A percentile compares a stretch with the other conserved stretches of the same genome.
Conservation (phyloP, 495 filamentous ascomycete genomes). For the Umbilicaria muhlenbergii region DNA sequence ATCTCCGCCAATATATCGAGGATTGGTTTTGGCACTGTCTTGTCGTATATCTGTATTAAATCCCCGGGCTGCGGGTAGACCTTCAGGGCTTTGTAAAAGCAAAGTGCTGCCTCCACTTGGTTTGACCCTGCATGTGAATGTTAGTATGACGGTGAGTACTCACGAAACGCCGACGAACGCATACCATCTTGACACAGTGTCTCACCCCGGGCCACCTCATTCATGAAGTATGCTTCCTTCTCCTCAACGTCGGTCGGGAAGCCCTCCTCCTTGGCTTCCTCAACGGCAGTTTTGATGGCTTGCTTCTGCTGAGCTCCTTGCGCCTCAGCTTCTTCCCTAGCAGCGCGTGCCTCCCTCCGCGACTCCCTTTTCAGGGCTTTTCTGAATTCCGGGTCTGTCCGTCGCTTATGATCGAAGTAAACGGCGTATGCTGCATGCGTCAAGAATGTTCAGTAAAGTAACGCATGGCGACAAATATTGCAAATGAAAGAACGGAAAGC, state of each 20-base stretch:
- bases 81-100: slow-evolving; percentile 96
- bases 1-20: slow-evolving; percentile 93
- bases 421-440: slow-evolving; percentile 52
- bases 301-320: slow-evolving; percentile 53
- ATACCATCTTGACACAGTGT: slow-evolving; percentile 53
- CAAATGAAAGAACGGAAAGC: not conserved
- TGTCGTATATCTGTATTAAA: slow-evolving; percentile 92
- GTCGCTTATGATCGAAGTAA: slow-evolving; percentile 91
- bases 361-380: slow-evolving; percentile 71
- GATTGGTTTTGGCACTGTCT: slow-evolving; percentile 89
- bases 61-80: slow-evolving; percentile 91
- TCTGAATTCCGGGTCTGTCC: slow-evolving; percentile 74
- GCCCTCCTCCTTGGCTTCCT: slow-evolving; percentile 70
- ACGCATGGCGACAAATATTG: not conserved
- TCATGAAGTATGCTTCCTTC: slow-evolving; percentile 88
- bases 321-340: slow-evolving; percentile 62
- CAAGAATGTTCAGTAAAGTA: not conserved
- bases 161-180: slow-evolving; percentile 5
- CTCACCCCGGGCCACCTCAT: slow-evolving; percentile 80
- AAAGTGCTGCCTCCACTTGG: slow-evolving; percentile 70
- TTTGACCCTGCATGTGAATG: slow-evolving; percentile 38
- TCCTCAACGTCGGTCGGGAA: slow-evolving; percentile 85
- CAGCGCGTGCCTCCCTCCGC: slow-evolving; percentile 53
- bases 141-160: slow-evolving; percentile 7
- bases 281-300: slow-evolving; percentile 52